phyloP scores from a whole-genome alignment of 331 rosid genomes.

The Acacia pycnantha region DNA sequence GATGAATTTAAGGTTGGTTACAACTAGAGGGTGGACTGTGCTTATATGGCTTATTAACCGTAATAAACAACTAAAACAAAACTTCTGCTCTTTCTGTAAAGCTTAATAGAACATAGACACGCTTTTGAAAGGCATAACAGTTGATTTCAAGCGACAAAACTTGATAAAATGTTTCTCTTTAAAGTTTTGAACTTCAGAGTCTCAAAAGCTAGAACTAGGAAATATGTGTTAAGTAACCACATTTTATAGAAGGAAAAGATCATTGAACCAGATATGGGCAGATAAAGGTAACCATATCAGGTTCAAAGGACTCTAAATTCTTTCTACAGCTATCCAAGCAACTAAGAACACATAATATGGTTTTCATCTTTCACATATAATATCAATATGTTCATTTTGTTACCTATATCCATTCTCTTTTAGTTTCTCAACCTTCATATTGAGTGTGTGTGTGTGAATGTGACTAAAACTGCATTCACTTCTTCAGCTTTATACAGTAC shows the following conservation, averaged over 20 bases:
- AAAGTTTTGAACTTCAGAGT: not conserved
- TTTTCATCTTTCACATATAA: not conserved
- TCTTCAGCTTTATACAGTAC: conserved; percentile 35
- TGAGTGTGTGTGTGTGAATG: not conserved
- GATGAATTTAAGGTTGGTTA: not conserved
- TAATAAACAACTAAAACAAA: no score
- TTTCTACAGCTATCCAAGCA: not conserved
- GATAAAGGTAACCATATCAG: not conserved
- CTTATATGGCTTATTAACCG: not conserved
- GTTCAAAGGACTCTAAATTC: not conserved
- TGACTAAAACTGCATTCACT: conserved; percentile 1
- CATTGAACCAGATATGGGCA: not conserved
- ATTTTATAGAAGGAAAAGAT: not conserved
- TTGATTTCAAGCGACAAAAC: not conserved
- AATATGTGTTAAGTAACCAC: not conserved
- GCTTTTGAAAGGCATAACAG: not conserved
- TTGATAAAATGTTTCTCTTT: not conserved
- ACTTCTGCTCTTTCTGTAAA: not conserved
- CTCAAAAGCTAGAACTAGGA: not conserved
- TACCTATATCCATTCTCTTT: not conserved
- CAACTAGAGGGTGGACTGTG: not conserved
- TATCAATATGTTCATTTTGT: not conserved
- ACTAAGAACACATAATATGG: not conserved
- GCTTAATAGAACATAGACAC: not conserved
- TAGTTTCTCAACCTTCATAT: not conserved